Conservation (phyloP, 768 basidiomycete genomes). For the Udeniomyces megalosporus region DNA sequence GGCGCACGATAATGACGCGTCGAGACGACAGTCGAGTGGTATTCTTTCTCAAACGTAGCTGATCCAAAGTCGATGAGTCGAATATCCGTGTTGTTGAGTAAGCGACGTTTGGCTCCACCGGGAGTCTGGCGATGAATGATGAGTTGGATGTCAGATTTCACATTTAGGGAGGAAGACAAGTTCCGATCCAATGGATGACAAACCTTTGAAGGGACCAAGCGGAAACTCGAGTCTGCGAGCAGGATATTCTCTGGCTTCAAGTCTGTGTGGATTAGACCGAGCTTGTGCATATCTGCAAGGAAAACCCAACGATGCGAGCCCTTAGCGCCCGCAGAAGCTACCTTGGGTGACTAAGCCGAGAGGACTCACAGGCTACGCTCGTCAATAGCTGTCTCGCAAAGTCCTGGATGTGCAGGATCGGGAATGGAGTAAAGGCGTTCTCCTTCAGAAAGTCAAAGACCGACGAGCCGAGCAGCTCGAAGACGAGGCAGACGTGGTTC, state of each 20-base stretch:
- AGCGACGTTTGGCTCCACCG: slow-evolving; percentile 37
- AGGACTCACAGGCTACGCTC: slow-evolving; percentile 75
- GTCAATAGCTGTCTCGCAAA: slow-evolving; percentile 83
- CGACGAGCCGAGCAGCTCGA: slow-evolving; percentile 88
- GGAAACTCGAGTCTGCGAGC: slow-evolving; percentile 65
- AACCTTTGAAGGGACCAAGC: slow-evolving; percentile 23
- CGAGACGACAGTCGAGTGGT: slow-evolving; percentile 93
- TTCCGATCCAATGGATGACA: not conserved
- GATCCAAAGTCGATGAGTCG: slow-evolving; percentile 96
- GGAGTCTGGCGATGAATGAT: not conserved
- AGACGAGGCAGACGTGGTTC: slow-evolving; percentile 94
- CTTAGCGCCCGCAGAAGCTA: not conserved
- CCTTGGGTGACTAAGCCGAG: not conserved
- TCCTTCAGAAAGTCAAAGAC: slow-evolving; percentile 98
- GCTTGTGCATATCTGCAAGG: slow-evolving; percentile 64
- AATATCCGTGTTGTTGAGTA: slow-evolving; percentile 76
- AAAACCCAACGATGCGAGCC: not conserved
- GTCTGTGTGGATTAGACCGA: slow-evolving; percentile 89
- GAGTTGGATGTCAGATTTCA: not conserved
- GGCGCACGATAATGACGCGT: slow-evolving; percentile 97
- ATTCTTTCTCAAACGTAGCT: slow-evolving; percentile 93
- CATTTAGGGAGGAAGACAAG: not conserved
- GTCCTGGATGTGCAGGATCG: slow-evolving; percentile 85
- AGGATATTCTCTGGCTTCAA: slow-evolving; percentile 98
- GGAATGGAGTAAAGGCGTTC: slow-evolving; percentile 91